These are phyloP conservation scores for Carex sylvatica DNA, from an alignment of 202 grass and related monocot species.

Conservation along the genomic window DNA sequence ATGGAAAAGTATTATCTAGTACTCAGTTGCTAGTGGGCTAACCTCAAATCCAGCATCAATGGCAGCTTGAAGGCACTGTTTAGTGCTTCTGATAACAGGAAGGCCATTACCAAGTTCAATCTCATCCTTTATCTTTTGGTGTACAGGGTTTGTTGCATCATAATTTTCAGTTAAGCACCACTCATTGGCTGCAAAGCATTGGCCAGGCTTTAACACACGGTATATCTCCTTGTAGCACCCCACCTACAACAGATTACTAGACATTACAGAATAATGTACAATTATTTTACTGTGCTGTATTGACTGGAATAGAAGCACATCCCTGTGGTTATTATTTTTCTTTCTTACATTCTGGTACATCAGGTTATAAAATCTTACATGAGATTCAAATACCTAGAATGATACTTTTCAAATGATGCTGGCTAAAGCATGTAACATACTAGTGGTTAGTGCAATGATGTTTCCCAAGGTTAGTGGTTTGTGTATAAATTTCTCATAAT, in stretches of 20 bases:
- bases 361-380: background rate
- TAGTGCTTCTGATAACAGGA: constrained; percentile 77
- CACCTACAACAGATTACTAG: constrained; percentile 39
- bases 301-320: background rate
- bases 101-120: constrained; percentile 91
- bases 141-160: constrained; percentile 67
- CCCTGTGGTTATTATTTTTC: background rate
- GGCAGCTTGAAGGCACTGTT: constrained; percentile 82
- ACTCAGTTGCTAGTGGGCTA: constrained; percentile 11
- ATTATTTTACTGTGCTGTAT: background rate
- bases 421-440: background rate
- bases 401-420: background rate
- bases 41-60: constrained; percentile 95
- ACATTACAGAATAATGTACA: background rate
- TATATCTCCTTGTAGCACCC: constrained; percentile 94
- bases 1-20: background rate
- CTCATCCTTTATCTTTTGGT: constrained; percentile 84
- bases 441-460: background rate
- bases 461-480: too few relatives aligned
- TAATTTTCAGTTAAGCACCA: constrained; percentile 93
- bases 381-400: background rate
- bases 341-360: background rate
- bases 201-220: constrained; percentile 91
- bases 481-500: background rate
- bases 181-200: constrained; percentile 91